Evolutionary conservation across 2,329 filamentous ascomycete genomes (phyloP).

Genomic region (Aspergillus phoenicis): DNA sequence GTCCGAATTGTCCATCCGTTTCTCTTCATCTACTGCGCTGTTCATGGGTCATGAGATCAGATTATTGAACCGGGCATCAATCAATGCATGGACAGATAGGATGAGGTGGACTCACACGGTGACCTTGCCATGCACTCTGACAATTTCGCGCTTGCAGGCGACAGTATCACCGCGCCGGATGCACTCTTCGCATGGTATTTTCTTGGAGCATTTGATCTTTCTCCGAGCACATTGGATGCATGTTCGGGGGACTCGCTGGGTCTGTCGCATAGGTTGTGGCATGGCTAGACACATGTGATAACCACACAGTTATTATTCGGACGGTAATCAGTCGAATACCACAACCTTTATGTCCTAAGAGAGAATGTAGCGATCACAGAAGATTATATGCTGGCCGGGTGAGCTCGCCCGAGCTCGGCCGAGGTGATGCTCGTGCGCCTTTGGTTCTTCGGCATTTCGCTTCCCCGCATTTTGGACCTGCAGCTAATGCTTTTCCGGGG

Average conservation of each 20-base stretch:
- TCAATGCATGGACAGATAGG: background rate
- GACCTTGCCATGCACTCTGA: slow-evolving; percentile 9
- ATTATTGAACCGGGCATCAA: background rate
- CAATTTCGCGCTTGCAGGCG: slow-evolving; percentile 6
- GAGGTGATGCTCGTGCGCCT: background rate
- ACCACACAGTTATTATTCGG: background rate
- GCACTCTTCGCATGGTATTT: slow-evolving; percentile 9
- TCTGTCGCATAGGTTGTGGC: slow-evolving; percentile 7
- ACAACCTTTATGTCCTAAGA: background rate
- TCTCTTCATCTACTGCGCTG: slow-evolving; percentile 1
- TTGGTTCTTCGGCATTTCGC: background rate
- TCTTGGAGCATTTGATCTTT: slow-evolving; percentile 12
- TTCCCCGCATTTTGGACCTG: background rate
- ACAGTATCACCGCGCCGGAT: slow-evolving; percentile 6
- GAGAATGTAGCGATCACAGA: too few species aligned
- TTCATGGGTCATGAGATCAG: background rate
- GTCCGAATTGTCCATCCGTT: background rate
- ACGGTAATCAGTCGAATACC: background rate
- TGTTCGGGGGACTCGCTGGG: slow-evolving; percentile 9
- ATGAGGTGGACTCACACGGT: slow-evolving; percentile 1
- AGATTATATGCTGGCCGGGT: background rate
- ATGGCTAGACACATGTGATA: background rate
- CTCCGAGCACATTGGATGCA: slow-evolving; percentile 9
- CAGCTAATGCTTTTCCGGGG: background rate
- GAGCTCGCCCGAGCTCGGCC: background rate